Conservation (phyloP, 176 grass and related monocot genomes). For the Poa pratensis region DNA sequence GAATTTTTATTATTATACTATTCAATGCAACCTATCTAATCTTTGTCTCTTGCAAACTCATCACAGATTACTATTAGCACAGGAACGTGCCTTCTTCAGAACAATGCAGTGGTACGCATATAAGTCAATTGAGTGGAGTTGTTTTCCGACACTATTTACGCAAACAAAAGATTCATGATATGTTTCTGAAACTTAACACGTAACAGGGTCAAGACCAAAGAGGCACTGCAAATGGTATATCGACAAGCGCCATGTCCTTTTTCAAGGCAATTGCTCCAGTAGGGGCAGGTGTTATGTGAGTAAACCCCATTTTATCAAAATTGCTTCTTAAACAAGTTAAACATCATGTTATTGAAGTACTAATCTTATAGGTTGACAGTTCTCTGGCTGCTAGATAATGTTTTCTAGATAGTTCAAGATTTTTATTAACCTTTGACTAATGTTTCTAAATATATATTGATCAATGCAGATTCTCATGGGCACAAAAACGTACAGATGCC, state of each 20-base stretch:
- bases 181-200: conserved; percentile 13
- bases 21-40: conserved; percentile 8
- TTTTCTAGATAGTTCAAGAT: not conserved
- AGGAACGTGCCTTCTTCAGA: conserved; percentile 63
- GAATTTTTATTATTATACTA: not conserved
- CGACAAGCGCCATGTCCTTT: conserved; percentile 67
- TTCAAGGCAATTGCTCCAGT: conserved; percentile 77
- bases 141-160: not conserved
- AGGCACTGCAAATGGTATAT: conserved; percentile 71
- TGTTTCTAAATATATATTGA: not conserved
- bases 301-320: not conserved
- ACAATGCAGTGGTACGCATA: conserved; percentile 82
- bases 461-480: conserved; percentile 80
- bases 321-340: too few relatives aligned
- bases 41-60: not conserved
- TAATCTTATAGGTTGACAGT: too few relatives aligned
- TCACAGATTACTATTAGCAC: conserved; percentile 16
- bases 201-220: conserved; percentile 75
- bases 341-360: too few relatives aligned
- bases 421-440: not conserved
- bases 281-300: conserved; percentile 72
- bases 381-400: too few relatives aligned
- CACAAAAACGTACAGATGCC: conserved; percentile 78
- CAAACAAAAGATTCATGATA: not conserved
- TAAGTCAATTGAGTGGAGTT: not conserved